A percentile compares a stretch with the other conserved stretches of the same genome.
Evolutionary conservation across 2,329 filamentous ascomycete genomes (phyloP).

Genomic region (Diaporthe caulivora): DNA sequence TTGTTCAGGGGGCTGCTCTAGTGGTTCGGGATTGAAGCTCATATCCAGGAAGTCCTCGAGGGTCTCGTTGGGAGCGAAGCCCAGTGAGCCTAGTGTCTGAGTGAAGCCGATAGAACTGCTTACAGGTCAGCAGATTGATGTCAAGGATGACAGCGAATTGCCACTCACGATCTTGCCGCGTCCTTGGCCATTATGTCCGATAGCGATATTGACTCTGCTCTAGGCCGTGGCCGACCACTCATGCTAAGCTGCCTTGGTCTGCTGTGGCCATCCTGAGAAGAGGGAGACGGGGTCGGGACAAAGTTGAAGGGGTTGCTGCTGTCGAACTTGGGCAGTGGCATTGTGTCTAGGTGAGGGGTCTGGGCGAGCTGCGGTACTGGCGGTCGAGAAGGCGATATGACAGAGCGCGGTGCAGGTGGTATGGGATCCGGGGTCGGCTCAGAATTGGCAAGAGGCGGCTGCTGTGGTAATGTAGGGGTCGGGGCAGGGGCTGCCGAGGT

Average conservation of each 20-base stretch:
- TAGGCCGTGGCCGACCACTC: slow-evolving; percentile 31
- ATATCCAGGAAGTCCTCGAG: slow-evolving; percentile 53
- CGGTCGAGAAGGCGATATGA: slow-evolving; percentile 30
- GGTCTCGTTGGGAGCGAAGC: slow-evolving; percentile 53
- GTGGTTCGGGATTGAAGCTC: slow-evolving; percentile 51
- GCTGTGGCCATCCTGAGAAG: slow-evolving; percentile 40
- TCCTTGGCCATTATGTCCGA: slow-evolving; percentile 53
- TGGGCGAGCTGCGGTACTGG: slow-evolving; percentile 36
- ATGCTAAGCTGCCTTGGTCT: slow-evolving; percentile 36
- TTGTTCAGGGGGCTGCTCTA: slow-evolving; percentile 42
- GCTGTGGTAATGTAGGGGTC: slow-evolving; percentile 26
- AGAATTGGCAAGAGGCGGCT: background rate
- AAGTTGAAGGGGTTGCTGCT: slow-evolving; percentile 35
- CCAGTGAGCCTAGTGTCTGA: slow-evolving; percentile 51
- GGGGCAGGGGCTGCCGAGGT: slow-evolving; percentile 10
- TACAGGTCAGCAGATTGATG: slow-evolving; percentile 31
- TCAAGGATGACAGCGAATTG: background rate
- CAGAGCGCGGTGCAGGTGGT: slow-evolving; percentile 16
- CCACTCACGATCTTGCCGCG: slow-evolving; percentile 50
- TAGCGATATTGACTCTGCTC: slow-evolving; percentile 45
- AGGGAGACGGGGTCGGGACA: slow-evolving; percentile 40
- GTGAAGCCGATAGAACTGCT: slow-evolving; percentile 49
- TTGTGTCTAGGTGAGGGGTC: slow-evolving; percentile 9
- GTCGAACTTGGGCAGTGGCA: slow-evolving; percentile 32
- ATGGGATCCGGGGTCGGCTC: slow-evolving; percentile 18